These are phyloP conservation scores for Carex sylvatica DNA, from an alignment of 202 grass and related monocot genomes.

Conservation along the genomic window DNA sequence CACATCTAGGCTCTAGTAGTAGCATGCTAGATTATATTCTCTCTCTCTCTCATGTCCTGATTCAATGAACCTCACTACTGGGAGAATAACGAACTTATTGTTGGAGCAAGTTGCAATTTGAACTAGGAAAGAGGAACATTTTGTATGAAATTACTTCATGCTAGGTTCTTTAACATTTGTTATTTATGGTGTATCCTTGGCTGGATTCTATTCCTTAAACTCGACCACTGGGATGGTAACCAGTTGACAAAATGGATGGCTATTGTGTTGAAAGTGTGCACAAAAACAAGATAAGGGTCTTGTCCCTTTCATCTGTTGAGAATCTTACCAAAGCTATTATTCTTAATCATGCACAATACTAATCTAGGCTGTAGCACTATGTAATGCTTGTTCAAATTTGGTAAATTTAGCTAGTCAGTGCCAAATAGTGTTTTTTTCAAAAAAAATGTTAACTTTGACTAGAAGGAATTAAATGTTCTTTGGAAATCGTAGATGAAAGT, in stretches of 20 bases:
- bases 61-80: conserved; percentile 16
- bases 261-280: background rate
- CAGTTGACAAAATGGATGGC: background rate
- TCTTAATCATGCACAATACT: background rate
- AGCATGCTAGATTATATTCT: background rate
- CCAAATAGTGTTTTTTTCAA: background rate
- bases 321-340: background rate
- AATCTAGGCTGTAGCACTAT: background rate
- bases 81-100: background rate
- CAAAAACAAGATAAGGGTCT: conserved; percentile 6
- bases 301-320: background rate
- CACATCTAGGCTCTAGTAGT: background rate
- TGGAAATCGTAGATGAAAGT: no score
- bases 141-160: background rate
- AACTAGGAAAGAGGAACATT: conserved; percentile 7
- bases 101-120: background rate
- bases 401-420: background rate
- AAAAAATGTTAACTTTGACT: background rate
- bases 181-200: background rate
- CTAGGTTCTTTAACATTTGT: background rate
- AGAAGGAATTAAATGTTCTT: background rate
- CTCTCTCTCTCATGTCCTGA: background rate
- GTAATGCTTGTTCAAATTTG: background rate
- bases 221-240: background rate
- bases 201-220: conserved; percentile 14